Percentiles rank a stretch among this genome's conserved stretches.
Evolutionary conservation across 129 eudicot genomes (phyloP).

Genomic region (Apium graveolens): DNA sequence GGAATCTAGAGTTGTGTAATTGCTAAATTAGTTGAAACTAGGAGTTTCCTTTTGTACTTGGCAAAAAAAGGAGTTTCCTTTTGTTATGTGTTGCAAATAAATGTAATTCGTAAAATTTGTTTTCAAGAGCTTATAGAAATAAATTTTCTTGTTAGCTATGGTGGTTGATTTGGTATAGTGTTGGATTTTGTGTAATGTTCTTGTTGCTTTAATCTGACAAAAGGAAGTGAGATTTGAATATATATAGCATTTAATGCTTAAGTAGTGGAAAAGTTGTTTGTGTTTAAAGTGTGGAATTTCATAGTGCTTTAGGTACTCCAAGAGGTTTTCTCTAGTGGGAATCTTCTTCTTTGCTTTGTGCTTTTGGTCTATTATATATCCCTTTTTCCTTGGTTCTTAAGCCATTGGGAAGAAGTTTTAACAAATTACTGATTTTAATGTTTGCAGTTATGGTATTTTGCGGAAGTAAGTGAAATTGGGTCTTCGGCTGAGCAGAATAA

Average conservation of each 20-base stretch:
- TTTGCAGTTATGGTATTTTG: slow-evolving; percentile 12
- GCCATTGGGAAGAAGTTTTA: slow-evolving; percentile 24
- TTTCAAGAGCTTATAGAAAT: background rate
- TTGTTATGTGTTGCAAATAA: background rate
- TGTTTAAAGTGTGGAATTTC: slow-evolving; percentile 22
- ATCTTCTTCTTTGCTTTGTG: slow-evolving; percentile 48
- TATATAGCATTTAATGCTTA: slow-evolving; percentile 11
- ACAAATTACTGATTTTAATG: slow-evolving; percentile 4
- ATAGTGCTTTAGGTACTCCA: slow-evolving; percentile 27
- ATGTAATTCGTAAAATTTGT: background rate
- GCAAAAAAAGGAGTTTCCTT: background rate
- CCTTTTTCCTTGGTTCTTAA: slow-evolving; percentile 29
- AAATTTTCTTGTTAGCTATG: background rate
- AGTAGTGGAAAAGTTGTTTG: slow-evolving; percentile 26
- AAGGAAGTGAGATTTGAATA: slow-evolving; percentile 1
- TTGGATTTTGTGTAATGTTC: background rate
- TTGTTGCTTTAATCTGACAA: background rate
- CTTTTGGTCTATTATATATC: slow-evolving; percentile 29
- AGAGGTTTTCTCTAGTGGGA: slow-evolving; percentile 34
- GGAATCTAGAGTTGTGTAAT: background rate
- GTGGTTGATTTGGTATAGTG: background rate
- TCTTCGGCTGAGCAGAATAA: slow-evolving; percentile 14
- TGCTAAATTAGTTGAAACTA: background rate
- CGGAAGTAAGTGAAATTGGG: slow-evolving; percentile 4
- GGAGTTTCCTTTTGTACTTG: background rate